Base-by-base conservation (phyloP, 177 flowering plant genomes). In the Vitis hybrid region DNA sequence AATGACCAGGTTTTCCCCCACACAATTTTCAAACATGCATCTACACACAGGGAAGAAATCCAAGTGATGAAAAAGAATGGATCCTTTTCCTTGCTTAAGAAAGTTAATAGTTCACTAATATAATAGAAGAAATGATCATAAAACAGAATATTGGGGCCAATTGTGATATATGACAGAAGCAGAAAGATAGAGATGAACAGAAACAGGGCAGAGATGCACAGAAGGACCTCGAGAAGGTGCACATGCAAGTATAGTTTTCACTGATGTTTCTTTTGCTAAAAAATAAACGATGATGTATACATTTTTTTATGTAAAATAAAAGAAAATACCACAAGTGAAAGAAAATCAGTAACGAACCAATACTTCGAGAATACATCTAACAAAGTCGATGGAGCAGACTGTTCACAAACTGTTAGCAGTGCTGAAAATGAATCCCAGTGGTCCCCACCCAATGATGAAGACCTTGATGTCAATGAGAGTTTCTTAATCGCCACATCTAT, bases 371-470 rank as follows among this genome's bases (percentile, higher is more conserved):
- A 77, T 10, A 80, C 85, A n/a, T 93, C 97, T 49, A 78, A 62
- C 11, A 95, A 73, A 11, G 76, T 78, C 66, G 83, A 82, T 54
- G 97, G 95, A 69, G 80, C 60, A 47, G 89, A 78, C 79, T 94
- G 99, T 72, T 83, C 88, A 83, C 99, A 96, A 65, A 85, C 86
- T 73, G 79, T 78, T 64, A 96, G 71, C 52, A 94, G 76, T 28
- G 86, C 79, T 4, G 66, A 59, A 75, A 90, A 87, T 38, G 94
- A 79, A 79, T 88, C 84, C 63, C 67, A 67, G 44, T 74, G 70
- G 50, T 80, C 79, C 54, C 64, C 66, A 47, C 73, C 80, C 10
- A 71, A 31, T 3, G 86, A 73, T 64, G 72, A 28, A 38, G 82
- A 64, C 15, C 75, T 67, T 13, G 90, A 84, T 64, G 86, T 68